Base-by-base conservation (phyloP, 2,329 filamentous ascomycete genomes). In the Xylaria sp. region DNA sequence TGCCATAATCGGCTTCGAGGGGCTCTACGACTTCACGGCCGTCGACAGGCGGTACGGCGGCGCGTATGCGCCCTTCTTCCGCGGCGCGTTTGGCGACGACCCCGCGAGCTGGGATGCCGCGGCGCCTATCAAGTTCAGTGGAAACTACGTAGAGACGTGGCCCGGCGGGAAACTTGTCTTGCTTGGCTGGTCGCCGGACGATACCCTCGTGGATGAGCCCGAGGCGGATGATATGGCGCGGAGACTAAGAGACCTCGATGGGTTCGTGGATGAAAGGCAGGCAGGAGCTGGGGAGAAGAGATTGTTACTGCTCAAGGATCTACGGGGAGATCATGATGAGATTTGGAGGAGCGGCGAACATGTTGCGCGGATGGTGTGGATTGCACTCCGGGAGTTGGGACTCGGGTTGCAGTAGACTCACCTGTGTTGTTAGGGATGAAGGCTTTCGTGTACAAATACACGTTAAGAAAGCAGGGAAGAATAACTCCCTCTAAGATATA, bases 11-110 rank as follows among this genome's bases (percentile, higher is more conserved):
- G 86, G 89, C 41, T 79, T 92, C 23, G 87, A 87, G 65, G 91
- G 91, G 0, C 88, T 94, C 25, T 93, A 92, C 78, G 87, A 91
- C 75, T 78, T 94, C 10, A 82, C 83, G 8, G 84, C 84, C 0
- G 79, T 93, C 23, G 81, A 84, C 32, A 78, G 82, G 56, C 82
- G 84, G 8, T 82, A 85, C 44, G 77, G 76, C 20, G 82, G 81
- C 6, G 77, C 75, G 34, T 94, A 93, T 76, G 76, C 80, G 6
- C 82, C 83, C 3, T 89, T 94, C 70, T 82, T 91, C 23, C 74
- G 79, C 2, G 84, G 81, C 6, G 90, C 91, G 1, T 93, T 93
- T 78, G 90, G 91, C 13, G 61, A 87, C 50, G 65, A 87, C 52
- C 77, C 78, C 67, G 74, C 72, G 34, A 75, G 66, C 0, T 93